Base-by-base conservation (phyloP, 2,329 filamentous ascomycete species). In the Aspergillus sp. region DNA sequence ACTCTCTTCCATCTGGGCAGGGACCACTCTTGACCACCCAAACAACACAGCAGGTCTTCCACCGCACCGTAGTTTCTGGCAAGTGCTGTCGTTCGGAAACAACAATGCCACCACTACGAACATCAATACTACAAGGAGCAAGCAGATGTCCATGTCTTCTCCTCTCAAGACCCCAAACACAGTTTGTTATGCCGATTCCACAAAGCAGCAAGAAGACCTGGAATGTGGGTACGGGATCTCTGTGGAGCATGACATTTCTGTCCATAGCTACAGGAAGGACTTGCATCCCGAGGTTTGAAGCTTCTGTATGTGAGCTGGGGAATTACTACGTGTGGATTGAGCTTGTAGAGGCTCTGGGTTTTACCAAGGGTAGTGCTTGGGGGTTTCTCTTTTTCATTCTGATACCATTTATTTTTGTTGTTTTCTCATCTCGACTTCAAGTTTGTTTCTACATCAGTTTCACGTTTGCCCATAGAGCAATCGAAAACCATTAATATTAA, bases 1-100 rank as follows among this genome's bases (percentile, higher is more conserved):
- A 1, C 70, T 86, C 8, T 83, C 81, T 10, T 78, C 81, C 12
- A 74, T 86, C 51, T 86, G 83, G 83, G 83, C 83, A 10, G 64
- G 70, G 5, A 63, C 67, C 13, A 61, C 61, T 12, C 55, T 68
- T 19, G 59, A 61, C 10, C 46, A 55, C 28, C 31, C 41, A 8
- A 50, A 39, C 10, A 38, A 38, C n/a, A 36, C 40, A 2, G 35
- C 40, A 29, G 48, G 33, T 39, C 47, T n/a, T 12, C 40, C 33
- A 12, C 47, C 49, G 8, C 53, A 53, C 31, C 62, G 60, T 28
- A 19, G 19, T 19, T 43, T 64, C 9, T 64, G 60, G 59, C 53
- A 54, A 13, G 30, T 45, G 0, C 55, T 64, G 34, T 53, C 52
- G 3, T 56, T 58, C 4, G 44, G 47, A 19, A 37, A 40, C 1